Percentiles rank a stretch among this genome's conserved stretches.
phyloP scores from a whole-genome alignment of 345 rosid genomes.

The Mercurialis annua region DNA sequence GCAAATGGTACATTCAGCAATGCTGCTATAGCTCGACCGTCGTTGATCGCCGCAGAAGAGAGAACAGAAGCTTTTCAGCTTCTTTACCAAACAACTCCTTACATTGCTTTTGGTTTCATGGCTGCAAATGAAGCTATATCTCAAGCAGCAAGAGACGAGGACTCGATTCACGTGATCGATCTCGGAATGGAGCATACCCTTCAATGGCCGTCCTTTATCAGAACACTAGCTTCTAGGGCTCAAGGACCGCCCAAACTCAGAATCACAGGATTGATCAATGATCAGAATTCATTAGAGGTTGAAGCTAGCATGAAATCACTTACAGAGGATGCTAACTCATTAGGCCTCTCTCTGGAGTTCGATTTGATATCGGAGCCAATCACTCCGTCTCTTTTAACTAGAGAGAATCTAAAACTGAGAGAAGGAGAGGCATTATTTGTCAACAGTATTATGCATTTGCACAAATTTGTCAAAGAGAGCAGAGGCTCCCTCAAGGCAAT shows the following conservation, averaged over 20 bases:
- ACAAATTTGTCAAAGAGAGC: conserved; percentile 59
- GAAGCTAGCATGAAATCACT: conserved; percentile 40
- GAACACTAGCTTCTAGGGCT: conserved; percentile 50
- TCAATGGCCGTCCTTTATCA: conserved; percentile 56
- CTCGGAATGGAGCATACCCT: conserved; percentile 53
- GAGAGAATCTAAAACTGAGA: conserved; percentile 41
- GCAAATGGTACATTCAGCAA: conserved; percentile 37
- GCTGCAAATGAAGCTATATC: conserved; percentile 61
- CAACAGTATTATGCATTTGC: conserved; percentile 55
- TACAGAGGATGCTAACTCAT: conserved; percentile 33
- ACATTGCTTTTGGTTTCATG: conserved; percentile 54
- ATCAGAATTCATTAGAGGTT: conserved; percentile 17
- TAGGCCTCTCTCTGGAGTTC: conserved; percentile 42
- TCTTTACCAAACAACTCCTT: conserved; percentile 57
- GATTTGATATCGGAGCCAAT: conserved; percentile 27
- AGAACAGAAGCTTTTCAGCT: conserved; percentile 59
- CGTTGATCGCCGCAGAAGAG: conserved; percentile 35
- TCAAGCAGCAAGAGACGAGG: conserved; percentile 46
- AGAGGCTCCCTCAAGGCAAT: conserved; percentile 60
- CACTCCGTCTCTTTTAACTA: conserved; percentile 35
- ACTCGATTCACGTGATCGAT: conserved; percentile 45
- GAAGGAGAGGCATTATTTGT: conserved; percentile 52
- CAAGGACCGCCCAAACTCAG: conserved; percentile 47
- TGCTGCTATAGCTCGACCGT: conserved; percentile 26
- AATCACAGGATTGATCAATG: conserved; percentile 40